Base-by-base conservation (phyloP, 495 filamentous ascomycete species). In the Lophiotrema nucula region DNA sequence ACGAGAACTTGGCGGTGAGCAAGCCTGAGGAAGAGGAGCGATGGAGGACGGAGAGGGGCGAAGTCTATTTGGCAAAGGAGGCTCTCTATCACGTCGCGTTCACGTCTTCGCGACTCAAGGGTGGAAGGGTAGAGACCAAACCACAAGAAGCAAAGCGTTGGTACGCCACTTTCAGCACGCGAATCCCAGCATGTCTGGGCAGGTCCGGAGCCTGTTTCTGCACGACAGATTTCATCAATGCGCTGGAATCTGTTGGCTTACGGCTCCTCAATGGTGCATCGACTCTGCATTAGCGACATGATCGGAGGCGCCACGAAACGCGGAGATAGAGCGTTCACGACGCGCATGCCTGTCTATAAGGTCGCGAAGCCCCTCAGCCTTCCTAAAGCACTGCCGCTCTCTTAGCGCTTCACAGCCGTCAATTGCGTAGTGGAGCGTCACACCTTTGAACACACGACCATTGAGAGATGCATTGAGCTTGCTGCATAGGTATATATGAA, bases 281-380 rank as follows among this genome's bases (percentile, higher is more conserved):
- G n/a, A n/a, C n/a, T n/a, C n/a, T n/a, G n/a, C n/a, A n/a, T n/a
- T n/a, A n/a, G n/a, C n/a, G n/a, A n/a, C n/a, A n/a, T n/a, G n/a
- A n/a, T n/a, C n/a, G n/a, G n/a, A n/a, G n/a, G 41, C 60, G 60
- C 60, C 53, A 58, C 60, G 26, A 35, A 52, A 62, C 60, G 60
- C 60, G 60, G 23, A 43, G 53, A 47, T 39, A 53, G 18, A 57
- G 53, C 60, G 60, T 53, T 21, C 33, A 5, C 33, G 15, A 18
- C 54, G 46, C 46, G 54, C 33, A 58, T 59, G 35, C 49, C 46
- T 48, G 54, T 58, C 45, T 35, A 35, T 35, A 35, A 8, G 15
- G 8, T 15, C 15, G 8, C 31, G 8, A 15, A 35, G 31, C 8
- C 31, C 8, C 31, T 35, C 15, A 8, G 31, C 31, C 31, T 8